phyloP scores from a whole-genome alignment of 2,329 filamentous ascomycete species.

The Colletotrichum sp. region DNA sequence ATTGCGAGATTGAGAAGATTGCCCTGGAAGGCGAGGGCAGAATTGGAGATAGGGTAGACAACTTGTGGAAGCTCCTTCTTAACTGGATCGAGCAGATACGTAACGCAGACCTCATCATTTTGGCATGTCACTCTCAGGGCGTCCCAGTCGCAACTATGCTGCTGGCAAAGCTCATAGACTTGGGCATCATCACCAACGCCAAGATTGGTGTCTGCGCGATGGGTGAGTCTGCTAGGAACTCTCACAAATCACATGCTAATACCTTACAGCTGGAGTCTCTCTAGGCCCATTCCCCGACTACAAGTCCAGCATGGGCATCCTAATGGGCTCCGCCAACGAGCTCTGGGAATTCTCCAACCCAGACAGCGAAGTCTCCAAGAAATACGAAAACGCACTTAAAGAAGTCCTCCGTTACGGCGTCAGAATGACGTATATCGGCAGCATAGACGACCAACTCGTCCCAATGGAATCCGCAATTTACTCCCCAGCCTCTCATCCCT shows the following conservation, averaged over 20 bases:
- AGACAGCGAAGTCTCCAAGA: conserved; percentile 79
- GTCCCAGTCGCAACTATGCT: conserved; percentile 94
- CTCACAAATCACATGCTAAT: neutral
- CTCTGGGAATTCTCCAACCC: conserved; percentile 92
- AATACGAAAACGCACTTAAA: conserved; percentile 79
- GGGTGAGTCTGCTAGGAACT: conserved; percentile 42
- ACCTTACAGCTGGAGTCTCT: conserved; percentile 75
- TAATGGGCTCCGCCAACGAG: conserved; percentile 91
- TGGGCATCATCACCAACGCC: conserved; percentile 79
- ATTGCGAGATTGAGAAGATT: conserved; percentile 89
- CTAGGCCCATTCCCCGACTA: conserved; percentile 93
- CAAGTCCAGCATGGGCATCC: conserved; percentile 82
- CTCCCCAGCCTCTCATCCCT: conserved; percentile 83
- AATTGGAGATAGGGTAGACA: conserved; percentile 86
- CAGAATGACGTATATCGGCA: conserved; percentile 86
- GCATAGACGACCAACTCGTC: conserved; percentile 96
- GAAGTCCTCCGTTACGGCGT: conserved; percentile 79
- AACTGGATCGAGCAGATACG: conserved; percentile 95
- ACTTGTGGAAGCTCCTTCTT: conserved; percentile 90
- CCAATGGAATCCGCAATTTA: conserved; percentile 91
- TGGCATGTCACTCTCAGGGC: conserved; percentile 96
- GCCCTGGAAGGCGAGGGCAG: conserved; percentile 94
- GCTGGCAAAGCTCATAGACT: conserved; percentile 87
- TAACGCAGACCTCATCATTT: conserved; percentile 83
- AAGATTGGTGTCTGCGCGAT: conserved; percentile 86